Evolutionary conservation across 768 basidiomycete species (phyloP), one percentile per base, ranked within the genome.

Genomic region (Boletus edulis): DNA sequence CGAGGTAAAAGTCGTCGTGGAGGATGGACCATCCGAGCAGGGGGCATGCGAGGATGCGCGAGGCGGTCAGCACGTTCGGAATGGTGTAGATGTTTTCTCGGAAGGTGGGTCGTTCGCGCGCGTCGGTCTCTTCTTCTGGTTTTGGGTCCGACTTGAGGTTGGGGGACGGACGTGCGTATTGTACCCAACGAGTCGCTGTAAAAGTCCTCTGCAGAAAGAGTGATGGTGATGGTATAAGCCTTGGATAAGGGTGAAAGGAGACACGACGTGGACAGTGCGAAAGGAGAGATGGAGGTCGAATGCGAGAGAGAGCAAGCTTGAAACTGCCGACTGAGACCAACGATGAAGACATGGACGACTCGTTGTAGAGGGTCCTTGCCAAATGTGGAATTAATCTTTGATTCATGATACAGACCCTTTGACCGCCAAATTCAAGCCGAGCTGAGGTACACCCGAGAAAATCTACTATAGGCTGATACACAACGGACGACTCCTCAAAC

Each of bases 11-110:
- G 65, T 97, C 80, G 54, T 86, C 87, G 37, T 93, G 74, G 37
- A 98, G 64, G 52, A 98, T 89, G 29, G 87, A 84, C 83, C 89
- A 97, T 5, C 91, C 96, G n/a, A 99, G 81, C 13, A 89, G 76
- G 11, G 97, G 97, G 67, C 94, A 97, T 0, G 96, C 84, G 15
- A 84, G 62, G 62, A 99, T 95, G 43, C 97, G 82, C 2, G 93
- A 94, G 22, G 86, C 64, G 1, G 97, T 98, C 40, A 99, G 76
- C 7, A 91, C 65, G 67, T 99, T 99, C 0, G 97, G 97, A 34
- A 96, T 61, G 2, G 97, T 99, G 75, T 97, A 98, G 55, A 94
- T 92, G 67, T 96, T 92, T 70, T 96, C 94, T 60, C 81, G 79
- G 11, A 79, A 61, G n/a, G 70, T 65, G 10, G 65, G 67, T 49